Evolutionary conservation across 768 basidiomycete species (phyloP), one percentile per base, ranked within the genome.

Genomic region (Trametes maxima): DNA sequence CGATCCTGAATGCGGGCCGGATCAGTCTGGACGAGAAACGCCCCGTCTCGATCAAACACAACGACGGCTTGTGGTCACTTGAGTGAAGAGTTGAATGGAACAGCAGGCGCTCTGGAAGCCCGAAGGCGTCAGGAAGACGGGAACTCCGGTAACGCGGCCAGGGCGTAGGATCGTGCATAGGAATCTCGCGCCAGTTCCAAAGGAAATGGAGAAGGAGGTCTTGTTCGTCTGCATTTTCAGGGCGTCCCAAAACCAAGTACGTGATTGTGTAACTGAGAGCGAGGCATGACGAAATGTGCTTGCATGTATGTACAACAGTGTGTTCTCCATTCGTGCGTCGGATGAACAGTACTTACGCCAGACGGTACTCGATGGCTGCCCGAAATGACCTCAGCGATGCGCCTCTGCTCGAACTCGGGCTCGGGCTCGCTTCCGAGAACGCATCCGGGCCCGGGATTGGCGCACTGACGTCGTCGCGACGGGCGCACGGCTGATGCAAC

Each of bases 1-100:
- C 91, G 14, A 93, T 96, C 71, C 82, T 96, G 66, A 85, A 95
- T 64, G 95, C 95, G 25, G 95, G 95, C 14, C 85, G 95, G 57
- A 87, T 93, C 72, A 92, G 90, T 69, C 75, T 96, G 57, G 93
- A 96, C 73, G 93, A 96, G 82, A 92, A 89, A 78, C 78, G 94
- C 63, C 81, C 90, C 7, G 93, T 96, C 52, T 80, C 78, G 33
- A 90, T 97, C 73, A 86, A 80, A 78, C 85, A 85, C 75, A 80
- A 79, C 19, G 84, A 80, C 36, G 81, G 79, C 62, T 73, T 76
- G 55, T 94, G 90, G 90, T 69, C 85, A 63, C 78, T 94, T 53
- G 85, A 88, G 72, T 93, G 49, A 56, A 36, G 39, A 44, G 28
- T 19, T 25, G 24, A 24, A 50, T 16, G 16, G 76, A 77, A 70